Evolutionary conservation across 1,139 yeast species (phyloP), one percentile per base, ranked within the genome.

Genomic region (Sugiyamaella novakii): DNA sequence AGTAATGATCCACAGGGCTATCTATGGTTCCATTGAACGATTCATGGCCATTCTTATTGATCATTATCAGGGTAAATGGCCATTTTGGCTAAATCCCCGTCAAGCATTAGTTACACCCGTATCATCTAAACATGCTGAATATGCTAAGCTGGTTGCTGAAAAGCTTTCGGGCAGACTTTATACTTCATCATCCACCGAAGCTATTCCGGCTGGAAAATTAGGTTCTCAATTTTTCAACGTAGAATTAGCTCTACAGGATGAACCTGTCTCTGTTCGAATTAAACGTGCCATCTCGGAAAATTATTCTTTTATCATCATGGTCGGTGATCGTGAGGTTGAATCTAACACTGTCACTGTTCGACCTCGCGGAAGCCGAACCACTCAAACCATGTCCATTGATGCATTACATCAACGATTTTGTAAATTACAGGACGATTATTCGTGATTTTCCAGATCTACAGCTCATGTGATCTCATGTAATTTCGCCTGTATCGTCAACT

Each of bases 31-130:
- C 0, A 76, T 92, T 19, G 98, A 92, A 67, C 77, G 99, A 58
- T 91, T 92, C 67, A 74, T 92, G 67, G 97, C 98, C 2, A 80
- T 94, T 56, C 73, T 92, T 52, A 80, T 91, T 43, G 98, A 94
- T 65, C 96, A 91, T 60, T 91, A 82, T 66, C 80, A 80, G 50
- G 99, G 98, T 0, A 85, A 85, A 59, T 92, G 99, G 98, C 99
- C 99, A 10, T 92, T 94, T 65, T 92, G 98, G 98, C 69, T 92
- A 52, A 87, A 86, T 54, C 97, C 98, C n/a, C 77, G 95, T 56
- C 99, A 92, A 66, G 95, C 94, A 0, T 75, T 86, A 37, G 78
- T 92, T 2, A 77, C 94, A 4, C 98, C 98, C 1, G 84, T 92
- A 3, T 83, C 84, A 47, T 77, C 74, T 5, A 62, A 73, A 4